phyloP scores from a whole-genome alignment of 805 yeast species.

The Candida dendrica region DNA sequence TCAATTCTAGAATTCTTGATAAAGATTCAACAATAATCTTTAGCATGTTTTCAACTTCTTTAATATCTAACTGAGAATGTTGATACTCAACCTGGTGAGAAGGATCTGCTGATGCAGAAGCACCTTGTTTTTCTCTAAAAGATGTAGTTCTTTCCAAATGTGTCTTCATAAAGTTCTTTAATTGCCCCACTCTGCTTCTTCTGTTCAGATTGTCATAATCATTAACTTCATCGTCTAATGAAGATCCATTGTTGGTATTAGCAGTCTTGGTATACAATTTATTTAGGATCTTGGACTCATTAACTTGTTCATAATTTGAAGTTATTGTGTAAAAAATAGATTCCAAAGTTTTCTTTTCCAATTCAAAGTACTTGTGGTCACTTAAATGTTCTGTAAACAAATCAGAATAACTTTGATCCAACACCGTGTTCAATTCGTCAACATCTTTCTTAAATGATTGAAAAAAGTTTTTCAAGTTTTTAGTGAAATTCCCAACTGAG shows the following conservation, averaged over 20 bases:
- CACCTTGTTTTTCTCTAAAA: conserved; percentile 6
- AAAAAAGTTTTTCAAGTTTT: conserved; percentile 57
- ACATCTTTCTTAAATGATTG: conserved; percentile 32
- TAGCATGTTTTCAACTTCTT: conserved; percentile 53
- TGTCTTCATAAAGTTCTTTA: conserved; percentile 50
- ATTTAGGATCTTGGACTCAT: conserved; percentile 25
- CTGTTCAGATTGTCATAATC: conserved; percentile 23
- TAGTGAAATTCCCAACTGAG: conserved; percentile 51
- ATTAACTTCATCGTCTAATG: conserved; percentile 11
- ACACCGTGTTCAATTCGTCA: conserved; percentile 35
- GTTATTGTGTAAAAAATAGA: conserved; percentile 25
- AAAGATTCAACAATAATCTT: conserved; percentile 71
- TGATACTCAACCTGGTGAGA: conserved; percentile 2
- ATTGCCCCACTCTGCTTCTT: conserved; percentile 39
- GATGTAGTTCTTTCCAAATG: conserved; percentile 38
- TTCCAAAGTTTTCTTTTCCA: conserved; percentile 65
- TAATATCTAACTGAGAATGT: conserved; percentile 25
- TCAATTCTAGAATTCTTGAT: conserved; percentile 67
- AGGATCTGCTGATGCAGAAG: neutral
- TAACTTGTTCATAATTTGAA: conserved; percentile 21
- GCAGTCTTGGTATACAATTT: conserved; percentile 17
- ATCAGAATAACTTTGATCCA: conserved; percentile 71
- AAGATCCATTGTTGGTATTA: conserved; percentile 1
- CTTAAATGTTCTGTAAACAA: conserved; percentile 63
- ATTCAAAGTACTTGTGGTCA: conserved; percentile 60